A percentile compares a stretch with the other conserved stretches of the same genome.
These are phyloP conservation scores for Diaporthe longicolla DNA, from an alignment of 2,329 filamentous ascomycete genomes.

Conservation along the genomic window DNA sequence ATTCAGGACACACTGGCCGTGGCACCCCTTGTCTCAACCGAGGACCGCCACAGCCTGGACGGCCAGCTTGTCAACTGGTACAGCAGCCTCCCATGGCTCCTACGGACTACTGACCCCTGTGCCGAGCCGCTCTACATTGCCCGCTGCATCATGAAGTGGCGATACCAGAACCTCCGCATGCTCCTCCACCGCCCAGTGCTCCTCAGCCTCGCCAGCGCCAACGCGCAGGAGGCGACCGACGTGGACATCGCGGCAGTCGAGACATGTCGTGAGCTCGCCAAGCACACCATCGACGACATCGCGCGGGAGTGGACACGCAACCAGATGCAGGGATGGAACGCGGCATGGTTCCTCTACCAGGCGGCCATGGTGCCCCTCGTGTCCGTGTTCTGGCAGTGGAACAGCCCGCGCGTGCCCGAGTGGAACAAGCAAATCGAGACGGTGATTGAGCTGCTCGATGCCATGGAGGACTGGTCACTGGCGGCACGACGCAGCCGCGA, in stretches of 20 bases:
- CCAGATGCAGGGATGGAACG: constrained; percentile 85
- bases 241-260: constrained; percentile 78
- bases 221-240: constrained; percentile 63
- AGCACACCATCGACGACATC: constrained; percentile 80
- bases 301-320: constrained; percentile 78
- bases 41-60: constrained; percentile 77
- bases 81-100: constrained; percentile 76
- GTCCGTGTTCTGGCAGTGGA: constrained; percentile 78
- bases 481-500: constrained; percentile 74
- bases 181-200: constrained; percentile 81
- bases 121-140: constrained; percentile 79
- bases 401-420: constrained; percentile 61
- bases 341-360: constrained; percentile 86
- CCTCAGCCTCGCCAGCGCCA: constrained; percentile 73
- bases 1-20: constrained; percentile 83
- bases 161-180: constrained; percentile 83
- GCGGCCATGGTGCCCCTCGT: constrained; percentile 84
- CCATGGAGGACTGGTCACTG: constrained; percentile 75
- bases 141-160: constrained; percentile 84
- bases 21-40: constrained; percentile 74
- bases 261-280: constrained; percentile 78
- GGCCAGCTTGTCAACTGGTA: constrained; percentile 80
- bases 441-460: constrained; percentile 72
- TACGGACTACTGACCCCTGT: constrained; percentile 75
- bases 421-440: constrained; percentile 72